These are phyloP conservation scores for Mytilinidion resinicola DNA, from an alignment of 495 filamentous ascomycete genomes.

Conservation along the genomic window DNA sequence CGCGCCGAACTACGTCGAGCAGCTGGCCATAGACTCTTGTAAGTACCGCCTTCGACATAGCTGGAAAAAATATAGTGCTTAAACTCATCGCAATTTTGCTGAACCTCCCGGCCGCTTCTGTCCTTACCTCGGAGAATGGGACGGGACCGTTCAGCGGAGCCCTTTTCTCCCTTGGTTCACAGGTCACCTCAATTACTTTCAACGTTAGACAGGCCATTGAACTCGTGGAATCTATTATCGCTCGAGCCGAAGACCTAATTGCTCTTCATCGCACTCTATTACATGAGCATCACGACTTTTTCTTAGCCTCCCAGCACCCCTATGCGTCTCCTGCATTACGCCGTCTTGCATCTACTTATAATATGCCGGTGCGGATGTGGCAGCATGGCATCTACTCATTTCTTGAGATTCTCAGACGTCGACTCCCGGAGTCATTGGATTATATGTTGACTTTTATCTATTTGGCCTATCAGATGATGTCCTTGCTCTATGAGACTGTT, in stretches of 20 bases:
- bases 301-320: constrained; percentile 64
- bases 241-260: constrained; percentile 26
- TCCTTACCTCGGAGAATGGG: background rate
- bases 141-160: background rate
- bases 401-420: constrained; percentile 62
- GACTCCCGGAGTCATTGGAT: constrained; percentile 60
- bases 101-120: background rate
- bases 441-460: constrained; percentile 76
- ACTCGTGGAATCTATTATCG: background rate
- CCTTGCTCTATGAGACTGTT: no score
- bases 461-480: constrained; percentile 71
- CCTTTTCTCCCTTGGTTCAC: background rate
- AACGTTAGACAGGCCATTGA: background rate
- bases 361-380: constrained; percentile 79
- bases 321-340: constrained; percentile 51
- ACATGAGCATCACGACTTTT: constrained; percentile 43
- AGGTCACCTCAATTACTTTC: background rate
- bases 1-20: background rate
- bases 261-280: constrained; percentile 55
- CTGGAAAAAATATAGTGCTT: no score
- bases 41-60: background rate
- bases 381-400: constrained; percentile 70
- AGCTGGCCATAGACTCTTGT: background rate
- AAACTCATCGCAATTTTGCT: background rate
- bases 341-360: constrained; percentile 57